Conservation (phyloP, 2,329 filamentous ascomycete genomes). For the Botrytis galanthina region DNA sequence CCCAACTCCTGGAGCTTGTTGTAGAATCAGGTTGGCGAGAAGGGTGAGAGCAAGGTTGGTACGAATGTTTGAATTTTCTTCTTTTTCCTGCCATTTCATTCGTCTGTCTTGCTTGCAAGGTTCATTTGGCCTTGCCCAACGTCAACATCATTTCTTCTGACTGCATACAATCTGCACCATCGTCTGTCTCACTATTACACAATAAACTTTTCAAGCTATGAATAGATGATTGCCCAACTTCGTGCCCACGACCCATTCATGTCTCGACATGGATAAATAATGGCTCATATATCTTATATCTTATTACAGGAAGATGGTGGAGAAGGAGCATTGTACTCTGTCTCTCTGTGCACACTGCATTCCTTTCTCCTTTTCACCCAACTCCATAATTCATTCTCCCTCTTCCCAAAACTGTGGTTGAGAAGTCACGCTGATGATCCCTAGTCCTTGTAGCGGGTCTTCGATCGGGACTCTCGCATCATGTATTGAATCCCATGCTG, state of each 20-base stretch:
- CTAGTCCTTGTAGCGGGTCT: conserved; percentile 3
- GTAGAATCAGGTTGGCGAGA: neutral
- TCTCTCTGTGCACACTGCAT: neutral
- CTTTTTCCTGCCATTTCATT: neutral
- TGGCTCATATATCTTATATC: neutral
- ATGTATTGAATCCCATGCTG: conserved; percentile 12
- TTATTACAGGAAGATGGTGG: neutral
- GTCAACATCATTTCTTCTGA: conserved; percentile 6
- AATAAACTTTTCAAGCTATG: neutral
- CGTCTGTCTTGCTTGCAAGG: neutral
- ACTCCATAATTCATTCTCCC: neutral
- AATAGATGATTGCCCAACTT: neutral
- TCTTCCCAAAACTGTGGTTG: conserved; percentile 10
- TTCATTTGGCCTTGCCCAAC: conserved; percentile 1
- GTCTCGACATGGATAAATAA: neutral
- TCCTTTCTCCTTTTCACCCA: neutral
- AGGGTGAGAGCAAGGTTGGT: neutral
- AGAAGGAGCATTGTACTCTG: neutral
- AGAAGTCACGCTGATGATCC: conserved; percentile 9
- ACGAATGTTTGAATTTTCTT: neutral
- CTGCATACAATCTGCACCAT: neutral
- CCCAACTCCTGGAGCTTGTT: neutral
- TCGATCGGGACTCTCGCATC: conserved; percentile 16
- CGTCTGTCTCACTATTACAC: neutral
- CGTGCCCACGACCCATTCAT: neutral